phyloP scores from a whole-genome alignment of 2,329 filamentous ascomycete species.

The Helotiales sp. region DNA sequence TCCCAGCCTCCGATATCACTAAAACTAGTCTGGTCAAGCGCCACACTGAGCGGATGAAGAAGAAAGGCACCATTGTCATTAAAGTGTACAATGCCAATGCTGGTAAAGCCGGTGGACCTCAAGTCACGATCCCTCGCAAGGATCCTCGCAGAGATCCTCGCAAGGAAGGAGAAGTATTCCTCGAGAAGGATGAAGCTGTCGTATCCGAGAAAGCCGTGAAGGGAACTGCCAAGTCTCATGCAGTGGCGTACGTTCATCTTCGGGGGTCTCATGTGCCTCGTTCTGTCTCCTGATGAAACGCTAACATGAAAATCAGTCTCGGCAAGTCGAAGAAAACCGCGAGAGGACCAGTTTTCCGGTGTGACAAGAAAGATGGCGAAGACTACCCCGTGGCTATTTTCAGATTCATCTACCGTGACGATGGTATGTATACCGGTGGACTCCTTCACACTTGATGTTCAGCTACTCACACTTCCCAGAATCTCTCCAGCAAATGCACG shows the following conservation, averaged over 20 bases:
- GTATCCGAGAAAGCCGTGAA: conserved; percentile 34
- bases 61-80: conserved; percentile 25
- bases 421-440: conserved; percentile 28
- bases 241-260: conserved; percentile 22
- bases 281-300: too few species aligned
- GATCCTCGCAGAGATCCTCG: too few species aligned
- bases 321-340: not conserved
- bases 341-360: not conserved
- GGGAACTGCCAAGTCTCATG: conserved; percentile 28
- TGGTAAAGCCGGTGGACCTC: conserved; percentile 17
- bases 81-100: conserved; percentile 21
- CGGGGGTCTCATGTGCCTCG: too few species aligned
- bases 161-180: too few species aligned
- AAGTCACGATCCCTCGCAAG: not conserved
- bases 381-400: conserved; percentile 27
- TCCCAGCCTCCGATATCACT: not conserved
- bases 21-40: not conserved
- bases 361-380: conserved; percentile 31
- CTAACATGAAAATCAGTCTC: not conserved
- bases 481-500: conserved; percentile 26
- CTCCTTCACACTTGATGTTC: not conserved
- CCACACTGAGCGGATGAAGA: conserved; percentile 1
- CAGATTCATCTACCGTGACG: conserved; percentile 38
- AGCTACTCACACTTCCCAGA: conserved; percentile 20
- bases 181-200: not conserved